Base-by-base conservation (phyloP, 371 early-diverging fungal species). In the Circinella minor region DNA sequence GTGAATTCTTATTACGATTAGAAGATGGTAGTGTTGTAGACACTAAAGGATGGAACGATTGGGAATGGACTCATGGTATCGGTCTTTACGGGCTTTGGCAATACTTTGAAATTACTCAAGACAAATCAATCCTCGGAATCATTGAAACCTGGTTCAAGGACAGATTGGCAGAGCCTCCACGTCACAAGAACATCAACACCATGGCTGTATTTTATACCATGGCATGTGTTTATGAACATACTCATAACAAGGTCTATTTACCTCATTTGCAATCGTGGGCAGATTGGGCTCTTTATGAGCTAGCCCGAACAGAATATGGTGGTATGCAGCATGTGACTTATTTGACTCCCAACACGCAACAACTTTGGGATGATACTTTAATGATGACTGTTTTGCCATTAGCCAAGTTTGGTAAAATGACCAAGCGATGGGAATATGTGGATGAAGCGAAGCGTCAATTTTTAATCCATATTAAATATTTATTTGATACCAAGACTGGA, bases 41-140 rank as follows among this genome's bases (percentile, higher is more conserved):
- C 43, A 74, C 75, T 37, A 74, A 74, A 57, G 69, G 72, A 20
- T 74, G 75, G 75, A 68, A 74, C 34, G 75, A 74, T 39, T 74
- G 75, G 75, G 75, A 74, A 61, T 74, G 75, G 75, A 74, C 75
- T 14, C 75, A 74, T 48, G 75, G 75, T 36, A 67, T 74, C 37
- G 75, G 75, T 49, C 62, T 74, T 15, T 74, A 74, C 55, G 75
- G 75, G 3, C 61, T 74, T 15, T 74, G 75, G 75, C 61, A 66
- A 57, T 72, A 68, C 43, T 74, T 72, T 59, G 64, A 68, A 46
- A 69, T 74, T 61, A 74, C 69, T 27, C 49, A 72, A 20, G 66
- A 71, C 39, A 34, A 47, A 27, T 39, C 63, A 5, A 66, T 63
- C 18, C 60, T 74, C n/a, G 62, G 61, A 13, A 66, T 74, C 39